Conservation (phyloP, 345 rosid species). For the Euclidium syriacum region DNA sequence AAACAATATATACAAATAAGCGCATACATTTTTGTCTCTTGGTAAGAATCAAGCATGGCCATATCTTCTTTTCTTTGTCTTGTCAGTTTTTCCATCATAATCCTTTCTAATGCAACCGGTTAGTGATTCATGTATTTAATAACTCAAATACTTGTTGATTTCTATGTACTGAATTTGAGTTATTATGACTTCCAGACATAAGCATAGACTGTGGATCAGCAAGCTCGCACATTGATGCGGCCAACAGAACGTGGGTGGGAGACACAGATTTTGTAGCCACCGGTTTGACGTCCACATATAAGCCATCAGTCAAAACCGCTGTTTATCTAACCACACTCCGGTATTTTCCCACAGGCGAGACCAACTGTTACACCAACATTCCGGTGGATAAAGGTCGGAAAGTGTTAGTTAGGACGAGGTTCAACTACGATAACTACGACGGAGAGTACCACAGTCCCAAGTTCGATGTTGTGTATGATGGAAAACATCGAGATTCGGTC, state of each 20-base stretch:
- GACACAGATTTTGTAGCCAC: constrained; percentile 9
- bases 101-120: constrained; percentile 11
- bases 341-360: constrained; percentile 18
- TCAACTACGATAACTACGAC: constrained; percentile 19
- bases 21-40: not conserved
- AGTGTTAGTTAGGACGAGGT: constrained; percentile 20
- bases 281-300: not conserved
- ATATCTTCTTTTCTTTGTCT: not conserved
- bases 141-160: not conserved
- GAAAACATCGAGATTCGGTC: constrained; percentile 15
- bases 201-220: constrained; percentile 28
- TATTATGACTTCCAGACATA: constrained; percentile 17
- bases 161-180: not conserved
- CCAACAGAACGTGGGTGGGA: constrained; percentile 21
- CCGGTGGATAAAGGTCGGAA: constrained; percentile 19
- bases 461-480: constrained; percentile 22
- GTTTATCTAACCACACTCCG: constrained; percentile 11
- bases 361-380: constrained; percentile 22
- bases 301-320: not conserved
- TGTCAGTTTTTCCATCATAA: constrained; percentile 1
- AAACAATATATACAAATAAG: too few relatives aligned
- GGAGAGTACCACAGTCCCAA: not conserved
- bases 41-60: constrained; percentile 11
- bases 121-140: not conserved
- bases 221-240: constrained; percentile 3